Base-by-base conservation (phyloP, 177 flowering plant species). In the Telopea speciosissima region DNA sequence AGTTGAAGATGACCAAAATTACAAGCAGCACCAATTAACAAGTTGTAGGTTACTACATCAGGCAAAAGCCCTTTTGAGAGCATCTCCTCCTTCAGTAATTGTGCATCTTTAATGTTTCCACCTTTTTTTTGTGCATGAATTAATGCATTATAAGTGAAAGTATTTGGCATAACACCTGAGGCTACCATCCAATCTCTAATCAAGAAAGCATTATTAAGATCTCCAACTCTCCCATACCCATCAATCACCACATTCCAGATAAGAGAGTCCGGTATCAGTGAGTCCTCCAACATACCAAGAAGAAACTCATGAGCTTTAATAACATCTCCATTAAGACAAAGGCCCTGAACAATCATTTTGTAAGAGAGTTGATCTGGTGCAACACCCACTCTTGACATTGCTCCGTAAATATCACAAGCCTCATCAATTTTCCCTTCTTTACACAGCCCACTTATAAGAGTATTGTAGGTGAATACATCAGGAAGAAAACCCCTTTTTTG, bases 221-320 rank as follows among this genome's bases (percentile, higher is more conserved):
- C 83, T 58, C 90, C 88, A 76, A n/a, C 44, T 77, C 85, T 86
- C 62, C 92, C 92, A 78, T 78, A 81, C 36, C 83, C 80, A 79
- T 89, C 76, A 65, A 92, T 90, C 40, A 92, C 49, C 33, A 77
- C 73, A 81, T 92, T 91, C 97, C 97, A 91, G 63, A 88, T 70
- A 65, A 76, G 76, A 74, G 87, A 81, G 40, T 80, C 81, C 11
- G 95, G 90, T 65, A 83, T 67, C 61, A 83, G 36, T 24, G 83
- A 84, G 62, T 79, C 81, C 63, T 84, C 79, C 66, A 89, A 72
- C 91, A 90, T 86, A 68, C 25, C 59, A 24, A 45, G 66, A 73
- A 90, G 82, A 76, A 83, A 76, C 25, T 78, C 68, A 22, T 66
- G 72, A 65, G 97, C 97, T 73, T 65, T 83, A n/a, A n/a, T 62